Evolutionary conservation across 805 yeast species (phyloP).

Genomic region (Candida dajiaensis): DNA sequence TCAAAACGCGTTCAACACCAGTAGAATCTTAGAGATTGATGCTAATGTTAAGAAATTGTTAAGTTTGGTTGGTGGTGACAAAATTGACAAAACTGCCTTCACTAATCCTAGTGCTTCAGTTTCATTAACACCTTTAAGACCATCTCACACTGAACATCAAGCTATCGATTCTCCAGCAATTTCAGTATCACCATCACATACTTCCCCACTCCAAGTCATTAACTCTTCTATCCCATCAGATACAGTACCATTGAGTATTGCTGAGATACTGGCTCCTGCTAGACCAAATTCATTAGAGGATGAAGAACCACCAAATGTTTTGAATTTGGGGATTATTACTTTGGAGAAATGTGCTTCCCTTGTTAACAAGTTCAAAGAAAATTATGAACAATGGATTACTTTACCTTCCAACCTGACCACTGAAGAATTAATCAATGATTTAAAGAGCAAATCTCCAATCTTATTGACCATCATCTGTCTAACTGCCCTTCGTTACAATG

Average conservation of each 20-base stretch:
- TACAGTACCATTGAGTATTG: constrained; percentile 13
- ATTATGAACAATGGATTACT: constrained; percentile 75
- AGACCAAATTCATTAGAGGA: constrained; percentile 5
- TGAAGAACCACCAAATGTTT: constrained; percentile 37
- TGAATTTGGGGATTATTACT: constrained; percentile 44
- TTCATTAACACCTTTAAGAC: neutral
- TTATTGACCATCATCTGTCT: constrained; percentile 64
- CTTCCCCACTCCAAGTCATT: constrained; percentile 21
- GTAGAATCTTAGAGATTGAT: constrained; percentile 7
- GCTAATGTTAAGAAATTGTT: constrained; percentile 6
- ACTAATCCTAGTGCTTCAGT: constrained; percentile 1
- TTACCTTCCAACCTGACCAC: constrained; percentile 52
- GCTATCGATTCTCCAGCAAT: constrained; percentile 8
- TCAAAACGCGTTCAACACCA: neutral
- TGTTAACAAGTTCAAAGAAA: constrained; percentile 52
- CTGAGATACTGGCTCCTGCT: constrained; percentile 12
- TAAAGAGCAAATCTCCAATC: constrained; percentile 49
- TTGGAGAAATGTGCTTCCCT: constrained; percentile 42
- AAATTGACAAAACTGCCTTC: neutral
- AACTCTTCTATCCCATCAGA: constrained; percentile 15
- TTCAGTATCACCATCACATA: constrained; percentile 24
- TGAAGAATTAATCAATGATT: constrained; percentile 40
- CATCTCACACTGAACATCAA: neutral
- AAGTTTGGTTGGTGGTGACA: neutral
- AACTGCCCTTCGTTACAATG: constrained; percentile 48